Base-by-base conservation (phyloP, 2,329 filamentous ascomycete species). In the Ceratocystis diversiconidia region DNA sequence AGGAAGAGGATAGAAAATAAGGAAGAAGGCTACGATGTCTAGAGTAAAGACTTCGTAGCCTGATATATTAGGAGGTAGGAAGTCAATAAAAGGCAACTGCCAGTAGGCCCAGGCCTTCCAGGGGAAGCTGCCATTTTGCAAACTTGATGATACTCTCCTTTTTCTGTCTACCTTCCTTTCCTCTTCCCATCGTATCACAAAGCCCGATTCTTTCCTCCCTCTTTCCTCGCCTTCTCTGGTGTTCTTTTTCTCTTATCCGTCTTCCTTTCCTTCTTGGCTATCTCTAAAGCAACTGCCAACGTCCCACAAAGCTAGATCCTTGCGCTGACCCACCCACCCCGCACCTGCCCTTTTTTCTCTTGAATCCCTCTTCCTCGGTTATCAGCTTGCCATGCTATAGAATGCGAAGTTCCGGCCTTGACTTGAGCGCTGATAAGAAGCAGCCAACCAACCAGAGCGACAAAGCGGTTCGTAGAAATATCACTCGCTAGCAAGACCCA, bases 251-350 rank as follows among this genome's bases (percentile, higher is more conserved):
- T 52, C 48, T 52, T 52, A 10, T 52, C 48, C 48, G 22, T 52
- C 55, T 59, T 59, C 55, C 55, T 59, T 59, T 28, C 55, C 55
- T 36, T 59, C 17, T 59, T 30, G 55, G 55, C 25, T 36, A 59
- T 59, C 55, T 59, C 52, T n/a, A 17, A 59, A 22, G n/a, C 46
- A 22, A 22, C 46, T 22, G 48, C n/a, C n/a, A 19, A 15, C 28
- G 8, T 59, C 30, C 55, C 25, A 32, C 32, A 10, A 32, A 59
- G 25, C 30, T 59, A n/a, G 55, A 59, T 30, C 55, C 55, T 30
- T 59, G 55, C 55, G 32, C 36, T n/a, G 17, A 25, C 19, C 19
- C 19, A 15, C 50, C 50, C 22, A 15, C 28, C 19, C 8, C 50
- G 22, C n/a, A 25, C 50, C n/a, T 48, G 46, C 46, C 46, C 19